Percentiles rank a stretch among this genome's conserved stretches.
These are phyloP conservation scores for Ilex asprella DNA, from an alignment of 257 asterid genomes.

Conservation along the genomic window DNA sequence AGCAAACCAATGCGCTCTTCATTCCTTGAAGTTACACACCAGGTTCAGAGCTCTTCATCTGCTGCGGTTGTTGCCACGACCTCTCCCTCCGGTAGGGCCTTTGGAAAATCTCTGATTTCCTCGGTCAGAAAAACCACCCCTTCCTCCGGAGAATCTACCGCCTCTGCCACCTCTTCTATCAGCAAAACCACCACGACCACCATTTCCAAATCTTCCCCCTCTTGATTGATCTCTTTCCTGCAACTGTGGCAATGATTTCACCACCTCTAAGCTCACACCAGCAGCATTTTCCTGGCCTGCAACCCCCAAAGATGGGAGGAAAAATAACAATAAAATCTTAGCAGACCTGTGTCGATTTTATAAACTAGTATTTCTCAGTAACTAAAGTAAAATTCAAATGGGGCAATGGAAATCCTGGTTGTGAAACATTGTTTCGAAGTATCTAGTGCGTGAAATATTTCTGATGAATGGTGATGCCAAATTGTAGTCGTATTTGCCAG, in stretches of 20 bases:
- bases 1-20: no score
- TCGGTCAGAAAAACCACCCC: constrained; percentile 19
- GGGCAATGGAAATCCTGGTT: not conserved
- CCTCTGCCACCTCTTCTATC: constrained; percentile 28
- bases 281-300: constrained; percentile 58
- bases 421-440: not conserved
- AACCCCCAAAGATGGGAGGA: constrained; percentile 1
- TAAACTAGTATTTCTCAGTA: not conserved
- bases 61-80: not conserved
- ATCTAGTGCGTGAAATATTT: no score
- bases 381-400: constrained; percentile 12
- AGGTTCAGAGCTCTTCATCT: no score
- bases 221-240: constrained; percentile 59
- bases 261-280: constrained; percentile 61
- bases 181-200: constrained; percentile 46
- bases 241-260: constrained; percentile 52
- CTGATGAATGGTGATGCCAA: no score
- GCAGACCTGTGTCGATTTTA: not conserved
- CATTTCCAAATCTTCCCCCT: constrained; percentile 41
- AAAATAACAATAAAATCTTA: not conserved
- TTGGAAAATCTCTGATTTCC: constrained; percentile 11
- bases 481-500: no score
- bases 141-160: constrained; percentile 11
- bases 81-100: constrained; percentile 18
- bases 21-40: no score